Evolutionary conservation across 768 basidiomycete species (phyloP).

Genomic region (Rhodosporidiobolus sp.): DNA sequence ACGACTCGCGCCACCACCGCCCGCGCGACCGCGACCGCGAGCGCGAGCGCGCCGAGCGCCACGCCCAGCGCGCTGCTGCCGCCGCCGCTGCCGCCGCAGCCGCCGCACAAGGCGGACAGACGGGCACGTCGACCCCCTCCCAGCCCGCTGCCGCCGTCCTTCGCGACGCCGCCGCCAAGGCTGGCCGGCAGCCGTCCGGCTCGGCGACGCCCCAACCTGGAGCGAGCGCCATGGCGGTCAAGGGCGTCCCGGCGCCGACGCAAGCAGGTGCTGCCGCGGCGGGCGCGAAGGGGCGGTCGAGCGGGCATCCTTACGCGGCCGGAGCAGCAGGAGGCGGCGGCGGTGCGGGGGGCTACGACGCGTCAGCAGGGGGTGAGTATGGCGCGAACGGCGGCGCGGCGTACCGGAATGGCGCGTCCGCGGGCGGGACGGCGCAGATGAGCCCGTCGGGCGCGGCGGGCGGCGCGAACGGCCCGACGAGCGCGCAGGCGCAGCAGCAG

Average conservation of each 20-base stretch:
- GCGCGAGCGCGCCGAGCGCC: constrained; percentile 45
- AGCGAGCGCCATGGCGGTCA: constrained; percentile 37
- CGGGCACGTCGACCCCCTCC: constrained; percentile 49
- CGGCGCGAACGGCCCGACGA: constrained; percentile 3
- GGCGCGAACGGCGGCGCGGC: constrained; percentile 8
- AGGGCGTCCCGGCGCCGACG: constrained; percentile 19
- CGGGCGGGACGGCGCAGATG: constrained; percentile 3
- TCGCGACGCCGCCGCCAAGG: constrained; percentile 61
- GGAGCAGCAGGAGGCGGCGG: not conserved
- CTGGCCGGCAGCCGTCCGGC: constrained; percentile 50
- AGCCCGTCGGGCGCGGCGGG: not conserved
- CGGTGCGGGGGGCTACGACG: not conserved
- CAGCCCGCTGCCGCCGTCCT: constrained; percentile 72
- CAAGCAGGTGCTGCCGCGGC: constrained; percentile 1
- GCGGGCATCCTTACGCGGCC: constrained; percentile 35
- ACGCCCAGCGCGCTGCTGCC: constrained; percentile 39
- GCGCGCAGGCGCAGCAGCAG: constrained; percentile 18
- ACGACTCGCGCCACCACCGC: constrained; percentile 44
- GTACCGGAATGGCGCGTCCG: constrained; percentile 12
- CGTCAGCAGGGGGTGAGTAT: constrained; percentile 7
- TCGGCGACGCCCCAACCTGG: constrained; percentile 22
- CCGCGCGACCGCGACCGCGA: constrained; percentile 45
- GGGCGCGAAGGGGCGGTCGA: not conserved
- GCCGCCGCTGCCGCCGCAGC: constrained; percentile 41
- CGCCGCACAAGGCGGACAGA: constrained; percentile 15